Percentiles rank a stretch among this genome's conserved stretches.
Evolutionary conservation across 2,329 filamentous ascomycete genomes (phyloP).

Genomic region (Fusarium albidum): DNA sequence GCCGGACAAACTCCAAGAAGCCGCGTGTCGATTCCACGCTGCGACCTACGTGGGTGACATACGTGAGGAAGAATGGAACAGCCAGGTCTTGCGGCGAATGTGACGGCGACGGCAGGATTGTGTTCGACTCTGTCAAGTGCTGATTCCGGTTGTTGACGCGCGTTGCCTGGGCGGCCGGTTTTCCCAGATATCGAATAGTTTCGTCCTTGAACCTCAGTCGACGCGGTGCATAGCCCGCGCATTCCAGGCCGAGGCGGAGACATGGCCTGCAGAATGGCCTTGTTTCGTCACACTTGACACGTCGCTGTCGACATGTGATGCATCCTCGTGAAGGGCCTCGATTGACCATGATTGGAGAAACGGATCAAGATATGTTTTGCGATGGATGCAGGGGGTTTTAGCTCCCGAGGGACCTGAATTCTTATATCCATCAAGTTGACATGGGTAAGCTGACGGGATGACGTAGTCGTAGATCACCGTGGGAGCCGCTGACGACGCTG

Average conservation of each 20-base stretch:
- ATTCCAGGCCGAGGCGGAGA: slow-evolving; percentile 18
- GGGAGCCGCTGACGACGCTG: not conserved
- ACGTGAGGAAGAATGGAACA: slow-evolving; percentile 22
- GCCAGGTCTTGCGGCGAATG: slow-evolving; percentile 13
- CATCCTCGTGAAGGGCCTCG: slow-evolving; percentile 22
- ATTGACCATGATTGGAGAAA: slow-evolving; percentile 25
- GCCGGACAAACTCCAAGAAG: slow-evolving; percentile 24
- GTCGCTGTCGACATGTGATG: slow-evolving; percentile 25
- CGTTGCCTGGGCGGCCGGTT: not conserved
- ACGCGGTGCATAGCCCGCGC: slow-evolving; percentile 18
- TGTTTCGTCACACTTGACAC: slow-evolving; percentile 27
- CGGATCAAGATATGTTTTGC: slow-evolving; percentile 2
- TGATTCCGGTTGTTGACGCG: not conserved
- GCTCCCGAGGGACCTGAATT: too few species aligned
- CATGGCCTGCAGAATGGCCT: slow-evolving; percentile 20
- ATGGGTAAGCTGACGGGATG: too few species aligned
- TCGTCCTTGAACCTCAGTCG: slow-evolving; percentile 20
- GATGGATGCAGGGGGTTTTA: too few species aligned
- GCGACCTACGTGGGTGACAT: slow-evolving; percentile 19
- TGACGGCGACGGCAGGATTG: not conserved
- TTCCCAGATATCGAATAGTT: not conserved
- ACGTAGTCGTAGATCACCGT: too few species aligned
- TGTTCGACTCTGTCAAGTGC: too few species aligned
- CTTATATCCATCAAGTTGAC: too few species aligned
- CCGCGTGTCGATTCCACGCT: slow-evolving; percentile 25